These are phyloP conservation scores for Mallotus repandus DNA, from an alignment of 441 rosid genomes.

Conservation along the genomic window DNA sequence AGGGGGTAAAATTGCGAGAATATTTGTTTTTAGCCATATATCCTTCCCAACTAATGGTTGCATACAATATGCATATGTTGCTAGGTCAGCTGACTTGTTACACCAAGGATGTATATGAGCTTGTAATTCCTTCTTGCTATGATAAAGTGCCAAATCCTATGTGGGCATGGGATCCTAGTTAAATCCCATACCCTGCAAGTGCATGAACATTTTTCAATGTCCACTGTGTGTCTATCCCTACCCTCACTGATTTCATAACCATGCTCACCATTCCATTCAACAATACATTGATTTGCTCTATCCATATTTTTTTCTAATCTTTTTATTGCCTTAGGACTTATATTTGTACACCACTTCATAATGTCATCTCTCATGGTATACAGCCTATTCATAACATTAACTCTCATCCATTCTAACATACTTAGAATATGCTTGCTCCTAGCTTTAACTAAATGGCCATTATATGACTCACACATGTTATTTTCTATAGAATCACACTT, in stretches of 20 bases:
- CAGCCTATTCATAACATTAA: too few relatives aligned
- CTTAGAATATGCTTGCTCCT: background rate
- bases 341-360: background rate
- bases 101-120: background rate
- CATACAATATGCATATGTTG: background rate
- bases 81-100: fast-evolving
- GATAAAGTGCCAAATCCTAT: background rate
- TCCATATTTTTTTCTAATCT: too few relatives aligned
- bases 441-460: background rate
- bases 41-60: background rate
- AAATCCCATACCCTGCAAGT: too few relatives aligned
- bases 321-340: background rate
- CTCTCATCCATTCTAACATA: background rate
- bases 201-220: too few relatives aligned
- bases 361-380: background rate
- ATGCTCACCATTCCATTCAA: too few relatives aligned
- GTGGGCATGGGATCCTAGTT: too few relatives aligned
- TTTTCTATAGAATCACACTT: background rate
- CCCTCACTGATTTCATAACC: too few relatives aligned
- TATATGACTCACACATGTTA: background rate
- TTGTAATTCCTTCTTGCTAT: fast-evolving
- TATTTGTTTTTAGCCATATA: too few relatives aligned
- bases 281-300: too few relatives aligned
- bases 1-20: too few relatives aligned
- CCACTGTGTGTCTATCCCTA: too few relatives aligned